Evolutionary conservation across 768 basidiomycete genomes (phyloP).

Genomic region (Rhodotorula sphaerocarpa): DNA sequence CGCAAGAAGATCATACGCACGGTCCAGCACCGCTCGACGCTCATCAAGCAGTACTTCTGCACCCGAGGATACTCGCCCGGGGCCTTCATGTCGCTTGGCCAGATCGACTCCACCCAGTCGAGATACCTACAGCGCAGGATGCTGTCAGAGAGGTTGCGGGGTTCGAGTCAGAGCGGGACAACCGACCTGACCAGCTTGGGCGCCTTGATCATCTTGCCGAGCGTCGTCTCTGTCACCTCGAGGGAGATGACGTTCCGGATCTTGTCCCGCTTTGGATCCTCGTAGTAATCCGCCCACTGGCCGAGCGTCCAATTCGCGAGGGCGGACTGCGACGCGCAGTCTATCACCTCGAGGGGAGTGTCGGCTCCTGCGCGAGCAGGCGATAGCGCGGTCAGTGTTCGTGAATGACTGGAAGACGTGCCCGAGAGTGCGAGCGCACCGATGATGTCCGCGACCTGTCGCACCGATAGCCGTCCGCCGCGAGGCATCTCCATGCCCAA

Average conservation of each 20-base stretch:
- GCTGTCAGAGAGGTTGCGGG: not conserved
- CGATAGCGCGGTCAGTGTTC: too few species aligned
- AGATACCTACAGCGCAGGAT: conserved; percentile 57
- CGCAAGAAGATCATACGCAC: conserved; percentile 48
- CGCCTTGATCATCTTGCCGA: conserved; percentile 70
- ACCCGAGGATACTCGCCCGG: conserved; percentile 81
- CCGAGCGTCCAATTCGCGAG: conserved; percentile 79
- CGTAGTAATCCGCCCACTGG: conserved; percentile 83
- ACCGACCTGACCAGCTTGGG: conserved; percentile 54
- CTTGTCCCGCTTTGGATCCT: conserved; percentile 68
- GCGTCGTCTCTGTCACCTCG: conserved; percentile 76
- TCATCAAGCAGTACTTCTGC: conserved; percentile 94
- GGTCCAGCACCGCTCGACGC: conserved; percentile 86
- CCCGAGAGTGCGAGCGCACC: too few species aligned
- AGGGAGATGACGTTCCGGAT: conserved; percentile 91
- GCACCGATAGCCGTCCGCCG: conserved; percentile 60
- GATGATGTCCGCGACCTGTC: conserved; percentile 68
- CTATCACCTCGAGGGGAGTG: conserved; percentile 81
- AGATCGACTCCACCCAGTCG: conserved; percentile 95
- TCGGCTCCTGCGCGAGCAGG: conserved; percentile 47
- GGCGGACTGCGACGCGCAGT: conserved; percentile 80
- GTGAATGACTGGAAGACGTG: too few species aligned
- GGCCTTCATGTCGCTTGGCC: conserved; percentile 69
- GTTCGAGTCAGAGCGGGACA: not conserved
- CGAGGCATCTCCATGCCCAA: conserved; percentile 86